A percentile compares a stretch with the other conserved stretches of the same genome.
phyloP scores from a whole-genome alignment of 2,329 filamentous ascomycete species.

The Blastomyces gilchristii region DNA sequence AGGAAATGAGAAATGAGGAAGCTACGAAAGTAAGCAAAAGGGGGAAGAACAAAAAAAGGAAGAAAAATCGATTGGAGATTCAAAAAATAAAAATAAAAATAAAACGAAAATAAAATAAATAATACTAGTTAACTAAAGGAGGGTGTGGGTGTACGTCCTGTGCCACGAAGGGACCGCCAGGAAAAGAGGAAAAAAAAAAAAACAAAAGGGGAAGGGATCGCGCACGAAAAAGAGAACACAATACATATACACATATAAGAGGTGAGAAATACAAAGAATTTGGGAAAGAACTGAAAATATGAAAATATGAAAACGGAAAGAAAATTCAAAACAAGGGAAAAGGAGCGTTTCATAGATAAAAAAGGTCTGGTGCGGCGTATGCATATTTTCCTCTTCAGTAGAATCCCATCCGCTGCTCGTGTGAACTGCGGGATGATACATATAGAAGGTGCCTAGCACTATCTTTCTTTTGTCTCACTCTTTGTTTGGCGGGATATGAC shows the following conservation, averaged over 20 bases:
- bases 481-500: not conserved
- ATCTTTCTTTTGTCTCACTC: not conserved
- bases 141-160: not conserved
- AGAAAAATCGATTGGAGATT: not conserved
- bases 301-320: no score
- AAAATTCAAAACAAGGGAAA: not conserved
- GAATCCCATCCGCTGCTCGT: not conserved
- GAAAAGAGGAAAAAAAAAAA: conserved; percentile 1
- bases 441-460: not conserved
- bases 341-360: not conserved
- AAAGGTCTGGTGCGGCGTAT: not conserved
- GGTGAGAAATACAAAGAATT: not conserved
- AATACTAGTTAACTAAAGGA: not conserved
- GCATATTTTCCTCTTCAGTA: not conserved
- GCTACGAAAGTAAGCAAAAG: not conserved
- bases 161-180: not conserved
- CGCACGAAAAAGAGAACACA: not conserved
- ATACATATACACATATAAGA: conserved; percentile 1
- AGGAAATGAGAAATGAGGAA: not conserved
- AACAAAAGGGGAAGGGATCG: not conserved
- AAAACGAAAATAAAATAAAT: not conserved
- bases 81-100: not conserved
- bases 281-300: not conserved
- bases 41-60: not conserved
- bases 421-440: not conserved